Evolutionary conservation across 148 eudicot genomes (phyloP).

Genomic region (Vaccinium darrowii): DNA sequence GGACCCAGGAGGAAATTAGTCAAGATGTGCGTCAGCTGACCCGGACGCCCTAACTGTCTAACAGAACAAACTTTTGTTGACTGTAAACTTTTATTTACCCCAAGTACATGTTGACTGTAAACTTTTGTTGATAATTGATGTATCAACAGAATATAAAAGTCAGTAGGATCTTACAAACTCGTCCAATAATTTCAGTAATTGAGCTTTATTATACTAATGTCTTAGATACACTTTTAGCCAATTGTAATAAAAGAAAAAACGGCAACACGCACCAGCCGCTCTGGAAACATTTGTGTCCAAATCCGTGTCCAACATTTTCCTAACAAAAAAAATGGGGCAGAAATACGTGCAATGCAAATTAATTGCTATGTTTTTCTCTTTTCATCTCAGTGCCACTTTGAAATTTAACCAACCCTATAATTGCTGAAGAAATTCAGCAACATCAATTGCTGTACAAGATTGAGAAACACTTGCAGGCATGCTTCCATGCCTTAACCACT

Average conservation of each 20-base stretch:
- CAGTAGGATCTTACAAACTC: background rate
- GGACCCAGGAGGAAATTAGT: no score
- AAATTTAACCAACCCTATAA: conserved; percentile 42
- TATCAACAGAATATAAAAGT: background rate
- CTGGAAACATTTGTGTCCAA: background rate
- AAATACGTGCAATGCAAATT: conserved; percentile 39
- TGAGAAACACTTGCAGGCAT: conserved; percentile 51
- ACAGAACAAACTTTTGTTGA: background rate
- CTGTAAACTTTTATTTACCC: background rate
- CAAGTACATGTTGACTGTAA: no score
- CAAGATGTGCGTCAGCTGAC: no score
- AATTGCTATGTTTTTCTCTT: conserved; percentile 26
- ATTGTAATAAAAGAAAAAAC: background rate
- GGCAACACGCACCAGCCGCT: background rate
- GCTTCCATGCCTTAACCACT: conserved; percentile 46
- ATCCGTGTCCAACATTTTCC: background rate
- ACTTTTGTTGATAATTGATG: conserved; percentile 8
- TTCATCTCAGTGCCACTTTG: conserved; percentile 46
- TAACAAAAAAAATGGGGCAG: conserved; percentile 25
- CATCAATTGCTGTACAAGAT: conserved; percentile 51
- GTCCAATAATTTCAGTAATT: background rate
- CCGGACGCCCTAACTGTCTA: no score
- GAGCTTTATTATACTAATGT: background rate
- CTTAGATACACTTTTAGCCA: background rate
- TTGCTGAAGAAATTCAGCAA: conserved; percentile 30